A percentile compares a stretch with the other conserved stretches of the same genome.
Evolutionary conservation across 192 early-diverging fungal species (phyloP).

Genomic region (Glomus cerebriforme): DNA sequence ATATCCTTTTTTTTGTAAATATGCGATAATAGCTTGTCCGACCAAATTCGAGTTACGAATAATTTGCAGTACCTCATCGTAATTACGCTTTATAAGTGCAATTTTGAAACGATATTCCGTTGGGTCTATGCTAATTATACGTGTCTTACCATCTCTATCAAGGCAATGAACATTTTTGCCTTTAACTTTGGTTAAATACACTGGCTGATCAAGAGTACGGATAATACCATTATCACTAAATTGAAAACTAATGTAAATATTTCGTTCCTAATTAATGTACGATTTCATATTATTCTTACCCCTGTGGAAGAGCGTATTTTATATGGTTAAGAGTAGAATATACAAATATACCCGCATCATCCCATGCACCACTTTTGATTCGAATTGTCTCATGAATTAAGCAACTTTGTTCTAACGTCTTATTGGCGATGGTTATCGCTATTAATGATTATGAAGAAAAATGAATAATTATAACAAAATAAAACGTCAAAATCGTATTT

Average conservation of each 20-base stretch:
- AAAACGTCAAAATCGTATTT: neutral
- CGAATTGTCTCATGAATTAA: constrained; percentile 96
- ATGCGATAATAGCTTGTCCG: constrained; percentile 98
- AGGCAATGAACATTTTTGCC: constrained; percentile 85
- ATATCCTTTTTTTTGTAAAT: constrained; percentile 99
- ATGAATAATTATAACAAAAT: neutral
- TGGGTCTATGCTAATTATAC: constrained; percentile 87
- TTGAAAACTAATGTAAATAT: neutral
- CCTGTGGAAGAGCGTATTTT: constrained; percentile 94
- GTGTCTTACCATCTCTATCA: constrained; percentile 89
- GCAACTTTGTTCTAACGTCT: constrained; percentile 84
- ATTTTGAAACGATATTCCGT: constrained; percentile 99
- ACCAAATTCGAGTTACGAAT: constrained; percentile 95
- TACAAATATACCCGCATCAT: constrained; percentile 86
- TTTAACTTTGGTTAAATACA: constrained; percentile 87
- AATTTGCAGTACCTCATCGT: constrained; percentile 95
- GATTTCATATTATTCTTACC: constrained; percentile 51
- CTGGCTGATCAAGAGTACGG: constrained; percentile 92
- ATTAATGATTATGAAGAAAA: constrained; percentile 14
- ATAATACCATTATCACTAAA: constrained; percentile 93
- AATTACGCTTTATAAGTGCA: constrained; percentile 86
- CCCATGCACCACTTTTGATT: constrained; percentile 98
- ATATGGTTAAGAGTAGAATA: constrained; percentile 99
- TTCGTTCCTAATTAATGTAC: neutral
- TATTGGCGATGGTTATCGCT: constrained; percentile 89